These are phyloP conservation scores for Pleurotus giganteus DNA, from an alignment of 768 basidiomycete genomes.

Conservation along the genomic window DNA sequence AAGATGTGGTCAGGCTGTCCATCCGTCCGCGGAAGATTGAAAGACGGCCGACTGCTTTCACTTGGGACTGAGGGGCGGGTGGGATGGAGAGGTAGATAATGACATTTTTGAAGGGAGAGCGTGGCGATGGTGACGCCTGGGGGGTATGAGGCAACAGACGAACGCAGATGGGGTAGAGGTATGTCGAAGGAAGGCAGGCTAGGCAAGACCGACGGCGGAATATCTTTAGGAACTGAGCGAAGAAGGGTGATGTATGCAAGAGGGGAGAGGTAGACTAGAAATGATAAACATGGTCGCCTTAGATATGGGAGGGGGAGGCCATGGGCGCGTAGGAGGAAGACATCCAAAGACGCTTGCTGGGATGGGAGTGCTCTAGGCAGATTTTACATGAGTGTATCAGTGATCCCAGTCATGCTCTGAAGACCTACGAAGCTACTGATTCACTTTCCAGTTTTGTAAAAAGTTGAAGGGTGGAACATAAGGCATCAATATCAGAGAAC, in stretches of 20 bases:
- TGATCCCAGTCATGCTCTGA: background rate
- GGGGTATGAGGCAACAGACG: conserved; percentile 35
- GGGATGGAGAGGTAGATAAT: conserved; percentile 24
- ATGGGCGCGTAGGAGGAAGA: conserved; percentile 64
- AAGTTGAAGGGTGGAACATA: conserved; percentile 46
- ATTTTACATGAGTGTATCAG: background rate
- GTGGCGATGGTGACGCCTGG: conserved; percentile 58
- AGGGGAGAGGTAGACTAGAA: conserved; percentile 71
- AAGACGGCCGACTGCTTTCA: conserved; percentile 49
- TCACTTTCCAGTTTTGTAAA: conserved; percentile 55
- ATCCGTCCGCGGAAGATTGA: conserved; percentile 41
- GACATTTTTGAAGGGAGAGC: conserved; percentile 34
- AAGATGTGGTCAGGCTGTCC: conserved; percentile 52
- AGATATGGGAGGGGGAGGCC: conserved; percentile 74
- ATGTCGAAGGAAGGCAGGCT: conserved; percentile 49
- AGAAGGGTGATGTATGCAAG: conserved; percentile 63
- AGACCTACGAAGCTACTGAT: conserved; percentile 50
- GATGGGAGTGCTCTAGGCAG: conserved; percentile 34
- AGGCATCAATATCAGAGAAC: conserved; percentile 66
- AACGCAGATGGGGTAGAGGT: conserved; percentile 44
- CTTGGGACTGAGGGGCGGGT: conserved; percentile 46
- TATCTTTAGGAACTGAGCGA: conserved; percentile 25
- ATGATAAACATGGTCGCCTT: conserved; percentile 63
- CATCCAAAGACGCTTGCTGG: conserved; percentile 59
- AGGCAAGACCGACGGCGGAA: conserved; percentile 15